Evolutionary conservation across 1,284 basidiomycete genomes (phyloP).

Genomic region (Sporisorium graminicola): DNA sequence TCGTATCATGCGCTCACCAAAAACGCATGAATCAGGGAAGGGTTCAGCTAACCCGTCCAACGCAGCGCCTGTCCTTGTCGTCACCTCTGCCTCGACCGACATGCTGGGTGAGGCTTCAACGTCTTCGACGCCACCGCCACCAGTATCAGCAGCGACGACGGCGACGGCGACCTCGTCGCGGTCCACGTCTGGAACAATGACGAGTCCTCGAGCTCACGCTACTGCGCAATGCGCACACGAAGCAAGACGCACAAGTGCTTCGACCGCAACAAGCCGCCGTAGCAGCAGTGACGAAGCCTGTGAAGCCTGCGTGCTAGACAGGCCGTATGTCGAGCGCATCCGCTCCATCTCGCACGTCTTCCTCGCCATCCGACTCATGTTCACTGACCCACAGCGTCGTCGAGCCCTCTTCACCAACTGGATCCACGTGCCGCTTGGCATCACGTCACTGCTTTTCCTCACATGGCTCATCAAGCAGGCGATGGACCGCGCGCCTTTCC

Average conservation of each 20-base stretch:
- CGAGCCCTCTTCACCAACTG: slow-evolving; percentile 53
- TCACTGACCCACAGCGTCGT: slow-evolving; percentile 28
- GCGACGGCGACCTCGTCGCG: not conserved
- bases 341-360: slow-evolving; percentile 27
- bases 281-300: no score
- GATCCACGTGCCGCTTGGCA: slow-evolving; percentile 59
- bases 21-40: no score
- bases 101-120: not conserved
- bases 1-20: not conserved
- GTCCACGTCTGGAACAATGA: slow-evolving; percentile 1
- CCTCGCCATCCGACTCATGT: slow-evolving; percentile 18
- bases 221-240: not conserved
- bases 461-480: slow-evolving; percentile 53
- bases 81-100: slow-evolving; percentile 1
- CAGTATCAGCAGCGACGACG: not conserved
- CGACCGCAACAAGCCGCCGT: not conserved
- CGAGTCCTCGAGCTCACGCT: no score
- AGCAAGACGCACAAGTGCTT: not conserved
- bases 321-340: slow-evolving; percentile 24
- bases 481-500: slow-evolving; percentile 53
- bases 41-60: no score
- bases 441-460: slow-evolving; percentile 45
- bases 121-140: not conserved
- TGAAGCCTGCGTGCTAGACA: slow-evolving; percentile 15
- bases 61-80: slow-evolving; percentile 5